A percentile compares a stretch with the other conserved stretches of the same genome.
Evolutionary conservation across 2,329 filamentous ascomycete genomes (phyloP).

Genomic region (Epichloe festucae): DNA sequence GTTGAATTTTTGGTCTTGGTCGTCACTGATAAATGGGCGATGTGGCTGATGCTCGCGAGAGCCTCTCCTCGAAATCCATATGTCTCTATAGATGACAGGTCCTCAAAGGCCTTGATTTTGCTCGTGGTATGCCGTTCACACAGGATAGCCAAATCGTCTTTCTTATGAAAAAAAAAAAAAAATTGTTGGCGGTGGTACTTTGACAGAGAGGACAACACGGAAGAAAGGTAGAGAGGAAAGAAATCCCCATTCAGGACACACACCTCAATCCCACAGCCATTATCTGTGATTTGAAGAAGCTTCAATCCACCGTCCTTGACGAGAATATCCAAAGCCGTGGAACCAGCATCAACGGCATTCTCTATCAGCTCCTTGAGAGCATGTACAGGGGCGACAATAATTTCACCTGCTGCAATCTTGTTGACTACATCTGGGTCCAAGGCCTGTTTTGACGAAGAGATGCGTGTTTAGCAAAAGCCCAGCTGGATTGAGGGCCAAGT

Average conservation of each 20-base stretch:
- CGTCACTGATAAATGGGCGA: slow-evolving; percentile 88
- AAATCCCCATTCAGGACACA: slow-evolving; percentile 13
- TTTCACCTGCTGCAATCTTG: slow-evolving; percentile 96
- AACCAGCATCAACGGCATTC: slow-evolving; percentile 94
- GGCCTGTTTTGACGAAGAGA: slow-evolving; percentile 36
- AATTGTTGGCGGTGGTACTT: background rate
- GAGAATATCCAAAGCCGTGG: slow-evolving; percentile 77
- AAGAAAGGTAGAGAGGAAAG: background rate
- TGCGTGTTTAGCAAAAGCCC: background rate
- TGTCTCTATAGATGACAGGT: slow-evolving; percentile 76
- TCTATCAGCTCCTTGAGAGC: slow-evolving; percentile 94
- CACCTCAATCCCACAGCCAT: slow-evolving; percentile 90
- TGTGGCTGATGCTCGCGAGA: slow-evolving; percentile 93
- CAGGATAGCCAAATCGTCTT: slow-evolving; percentile 80
- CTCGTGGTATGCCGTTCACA: slow-evolving; percentile 96
- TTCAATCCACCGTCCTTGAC: slow-evolving; percentile 95
- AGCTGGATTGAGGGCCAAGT: background rate
- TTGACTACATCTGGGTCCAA: slow-evolving; percentile 90
- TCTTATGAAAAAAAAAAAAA: slow-evolving; percentile 33
- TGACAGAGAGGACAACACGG: background rate
- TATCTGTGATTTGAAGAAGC: slow-evolving; percentile 91
- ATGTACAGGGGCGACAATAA: slow-evolving; percentile 93
- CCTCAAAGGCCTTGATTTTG: slow-evolving; percentile 87
- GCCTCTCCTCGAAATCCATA: slow-evolving; percentile 98
- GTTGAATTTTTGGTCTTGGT: slow-evolving; percentile 82